Percentiles rank a stretch among this genome's conserved stretches.
phyloP scores from a whole-genome alignment of 306 rosid species.

The Fragaria iinumae region DNA sequence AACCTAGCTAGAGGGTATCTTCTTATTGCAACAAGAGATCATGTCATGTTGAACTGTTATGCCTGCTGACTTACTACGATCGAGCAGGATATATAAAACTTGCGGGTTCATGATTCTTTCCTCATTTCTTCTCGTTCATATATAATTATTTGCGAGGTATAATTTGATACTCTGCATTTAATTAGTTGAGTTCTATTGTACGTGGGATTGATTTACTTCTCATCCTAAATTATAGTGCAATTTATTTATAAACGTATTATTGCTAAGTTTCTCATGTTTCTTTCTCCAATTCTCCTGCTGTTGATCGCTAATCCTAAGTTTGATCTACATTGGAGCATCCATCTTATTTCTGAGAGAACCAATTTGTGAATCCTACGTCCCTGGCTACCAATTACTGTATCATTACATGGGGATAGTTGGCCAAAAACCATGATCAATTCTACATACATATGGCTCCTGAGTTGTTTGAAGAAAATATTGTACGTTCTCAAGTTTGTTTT shows the following conservation, averaged over 20 bases:
- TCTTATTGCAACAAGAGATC: not conserved
- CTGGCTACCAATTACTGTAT: too few relatives aligned
- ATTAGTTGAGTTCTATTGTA: not conserved
- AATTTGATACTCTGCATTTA: not conserved
- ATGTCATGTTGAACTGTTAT: not conserved
- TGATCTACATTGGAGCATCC: not conserved
- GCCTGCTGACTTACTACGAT: not conserved
- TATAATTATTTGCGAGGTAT: not conserved
- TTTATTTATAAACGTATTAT: not conserved
- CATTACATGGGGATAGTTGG: not conserved
- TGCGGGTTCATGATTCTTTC: not conserved
- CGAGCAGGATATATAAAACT: not conserved
- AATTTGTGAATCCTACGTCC: not conserved
- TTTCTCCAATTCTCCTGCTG: not conserved
- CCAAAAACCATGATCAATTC: too few relatives aligned
- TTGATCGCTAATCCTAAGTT: not conserved
- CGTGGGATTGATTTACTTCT: not conserved
- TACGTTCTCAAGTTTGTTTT: too few relatives aligned
- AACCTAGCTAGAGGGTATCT: not conserved
- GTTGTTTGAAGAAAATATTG: too few relatives aligned
- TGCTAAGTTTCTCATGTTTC: not conserved
- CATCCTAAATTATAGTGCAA: not conserved
- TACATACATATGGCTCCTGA: too few relatives aligned
- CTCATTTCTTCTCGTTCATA: not conserved
- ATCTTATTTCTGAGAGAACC: not conserved